phyloP scores from a whole-genome alignment of 2,329 filamentous ascomycete species.

The Trichoderma lentiforme region DNA sequence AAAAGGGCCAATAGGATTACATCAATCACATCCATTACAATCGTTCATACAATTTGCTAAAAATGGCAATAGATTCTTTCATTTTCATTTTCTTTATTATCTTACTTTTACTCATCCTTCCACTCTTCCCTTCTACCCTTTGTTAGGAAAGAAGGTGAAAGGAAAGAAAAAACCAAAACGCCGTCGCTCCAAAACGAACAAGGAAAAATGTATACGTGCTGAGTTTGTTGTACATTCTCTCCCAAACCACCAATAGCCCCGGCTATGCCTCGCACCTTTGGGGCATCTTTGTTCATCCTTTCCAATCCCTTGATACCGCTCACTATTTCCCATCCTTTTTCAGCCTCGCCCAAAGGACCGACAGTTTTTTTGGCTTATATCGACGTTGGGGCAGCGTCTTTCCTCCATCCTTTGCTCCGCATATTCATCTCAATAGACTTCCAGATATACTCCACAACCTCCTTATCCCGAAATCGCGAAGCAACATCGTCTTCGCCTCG shows the following conservation, averaged over 20 bases:
- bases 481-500: constrained; percentile 53
- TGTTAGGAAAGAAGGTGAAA: not conserved
- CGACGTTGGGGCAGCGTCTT: constrained; percentile 61
- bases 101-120: not conserved
- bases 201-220: not conserved
- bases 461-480: constrained; percentile 77
- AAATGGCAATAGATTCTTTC: not conserved
- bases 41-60: not conserved
- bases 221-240: constrained; percentile 11
- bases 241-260: not conserved
- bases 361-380: constrained; percentile 29
- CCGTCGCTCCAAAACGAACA: constrained; percentile 28
- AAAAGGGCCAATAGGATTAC: not conserved
- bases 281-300: not conserved
- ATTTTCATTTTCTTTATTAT: not conserved
- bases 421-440: constrained; percentile 83
- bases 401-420: constrained; percentile 78
- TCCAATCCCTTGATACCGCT: not conserved
- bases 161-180: constrained; percentile 25
- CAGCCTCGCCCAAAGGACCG: not conserved
- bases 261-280: constrained; percentile 18
- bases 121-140: not conserved
- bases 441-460: constrained; percentile 93
- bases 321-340: not conserved
- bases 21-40: not conserved